Percentiles rank a stretch among this genome's conserved stretches.
Evolutionary conservation across 2,329 filamentous ascomycete genomes (phyloP).

Genomic region (Daldinia eschscholtzii): DNA sequence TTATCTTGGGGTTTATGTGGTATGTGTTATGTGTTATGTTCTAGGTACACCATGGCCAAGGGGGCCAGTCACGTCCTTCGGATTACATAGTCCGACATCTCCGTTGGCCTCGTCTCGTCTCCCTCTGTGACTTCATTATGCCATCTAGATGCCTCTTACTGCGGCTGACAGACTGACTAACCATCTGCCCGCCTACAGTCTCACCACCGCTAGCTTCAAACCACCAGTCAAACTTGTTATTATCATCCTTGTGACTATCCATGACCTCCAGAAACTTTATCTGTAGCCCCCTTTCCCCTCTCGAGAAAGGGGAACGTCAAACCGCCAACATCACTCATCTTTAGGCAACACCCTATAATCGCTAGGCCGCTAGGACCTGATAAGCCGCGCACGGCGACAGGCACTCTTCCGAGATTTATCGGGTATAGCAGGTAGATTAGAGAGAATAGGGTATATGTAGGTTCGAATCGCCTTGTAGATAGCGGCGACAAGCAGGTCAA

Average conservation of each 20-base stretch:
- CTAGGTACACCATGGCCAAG: not conserved
- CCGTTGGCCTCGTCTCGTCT: conserved; percentile 34
- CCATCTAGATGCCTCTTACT: conserved; percentile 25
- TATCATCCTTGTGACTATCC: conserved; percentile 18
- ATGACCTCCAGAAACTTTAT: conserved; percentile 24
- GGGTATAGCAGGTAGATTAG: conserved; percentile 17
- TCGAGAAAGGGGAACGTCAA: conserved; percentile 9
- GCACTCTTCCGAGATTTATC: conserved; percentile 19
- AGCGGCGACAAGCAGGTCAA: conserved; percentile 6
- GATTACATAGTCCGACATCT: conserved; percentile 38
- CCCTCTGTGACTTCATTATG: conserved; percentile 39
- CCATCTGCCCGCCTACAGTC: conserved; percentile 1
- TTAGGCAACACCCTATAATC: not conserved
- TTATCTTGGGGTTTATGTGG: not conserved
- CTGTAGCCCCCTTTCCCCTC: conserved; percentile 4
- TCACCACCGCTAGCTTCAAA: conserved; percentile 10
- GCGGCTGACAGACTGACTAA: conserved; percentile 27
- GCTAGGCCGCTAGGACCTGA: conserved; percentile 7
- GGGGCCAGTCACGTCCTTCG: conserved; percentile 7
- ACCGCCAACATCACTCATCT: conserved; percentile 1
- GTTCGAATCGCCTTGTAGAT: not conserved
- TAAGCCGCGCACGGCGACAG: conserved; percentile 12
- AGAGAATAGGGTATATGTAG: conserved; percentile 6
- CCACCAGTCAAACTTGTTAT: conserved; percentile 4
- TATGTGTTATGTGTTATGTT: not conserved